phyloP scores from a whole-genome alignment of 129 eudicot species.

The Chrysanthemum lavandulifolium region DNA sequence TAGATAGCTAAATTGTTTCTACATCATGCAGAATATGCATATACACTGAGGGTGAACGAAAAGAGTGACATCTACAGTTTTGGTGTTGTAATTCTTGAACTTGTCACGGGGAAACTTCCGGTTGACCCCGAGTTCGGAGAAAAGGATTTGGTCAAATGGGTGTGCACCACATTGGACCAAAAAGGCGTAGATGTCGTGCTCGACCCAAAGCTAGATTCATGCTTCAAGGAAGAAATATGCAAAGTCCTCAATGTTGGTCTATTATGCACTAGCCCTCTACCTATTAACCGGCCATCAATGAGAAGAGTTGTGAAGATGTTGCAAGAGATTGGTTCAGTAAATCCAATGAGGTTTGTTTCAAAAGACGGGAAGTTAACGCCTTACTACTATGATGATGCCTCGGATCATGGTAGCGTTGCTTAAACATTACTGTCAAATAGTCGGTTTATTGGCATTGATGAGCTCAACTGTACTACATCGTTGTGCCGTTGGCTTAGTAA shows the following conservation, averaged over 20 bases:
- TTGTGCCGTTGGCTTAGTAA: slow-evolving; percentile 2
- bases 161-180: slow-evolving; percentile 78
- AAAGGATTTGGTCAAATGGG: slow-evolving; percentile 96
- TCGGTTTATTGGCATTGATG: slow-evolving; percentile 3
- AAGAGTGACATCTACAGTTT: slow-evolving; percentile 94
- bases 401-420: slow-evolving; percentile 81
- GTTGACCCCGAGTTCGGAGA: slow-evolving; percentile 94
- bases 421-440: slow-evolving; percentile 16
- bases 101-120: slow-evolving; percentile 89
- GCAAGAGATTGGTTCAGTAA: slow-evolving; percentile 63
- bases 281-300: slow-evolving; percentile 93
- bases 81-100: slow-evolving; percentile 85
- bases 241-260: slow-evolving; percentile 81
- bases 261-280: slow-evolving; percentile 91
- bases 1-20: not conserved
- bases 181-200: slow-evolving; percentile 80
- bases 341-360: slow-evolving; percentile 40
- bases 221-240: slow-evolving; percentile 88
- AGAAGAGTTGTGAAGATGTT: slow-evolving; percentile 84
- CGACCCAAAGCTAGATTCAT: slow-evolving; percentile 84
- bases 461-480: not conserved
- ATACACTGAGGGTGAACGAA: slow-evolving; percentile 94
- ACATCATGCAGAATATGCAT: slow-evolving; percentile 76
- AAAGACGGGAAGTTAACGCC: slow-evolving; percentile 91
- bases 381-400: slow-evolving; percentile 77